phyloP scores from a whole-genome alignment of 2,329 filamentous ascomycete species.

The Ramularia endophylla region DNA sequence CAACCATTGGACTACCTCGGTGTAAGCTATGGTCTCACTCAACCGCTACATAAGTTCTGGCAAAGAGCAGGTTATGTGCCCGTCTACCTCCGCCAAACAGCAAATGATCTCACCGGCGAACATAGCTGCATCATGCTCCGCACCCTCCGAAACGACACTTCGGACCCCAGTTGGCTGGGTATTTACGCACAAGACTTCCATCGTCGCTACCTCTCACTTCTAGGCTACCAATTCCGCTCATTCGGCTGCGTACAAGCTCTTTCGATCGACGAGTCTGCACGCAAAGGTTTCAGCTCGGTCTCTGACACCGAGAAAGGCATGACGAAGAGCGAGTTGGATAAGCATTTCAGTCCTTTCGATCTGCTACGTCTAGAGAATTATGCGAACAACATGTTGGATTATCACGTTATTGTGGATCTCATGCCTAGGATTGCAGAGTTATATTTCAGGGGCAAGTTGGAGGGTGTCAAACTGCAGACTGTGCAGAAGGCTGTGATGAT shows the following conservation, averaged over 20 bases:
- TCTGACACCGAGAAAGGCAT: constrained; percentile 56
- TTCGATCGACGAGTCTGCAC: constrained; percentile 82
- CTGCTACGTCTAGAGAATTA: constrained; percentile 93
- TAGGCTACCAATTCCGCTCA: constrained; percentile 86
- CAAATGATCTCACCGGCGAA: constrained; percentile 94
- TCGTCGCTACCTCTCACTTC: constrained; percentile 78
- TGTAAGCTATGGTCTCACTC: constrained; percentile 89
- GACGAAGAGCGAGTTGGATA: constrained; percentile 70
- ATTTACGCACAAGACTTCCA: constrained; percentile 93
- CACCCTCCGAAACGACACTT: constrained; percentile 55
- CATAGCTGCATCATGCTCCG: constrained; percentile 97
- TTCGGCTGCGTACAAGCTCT: constrained; percentile 76
- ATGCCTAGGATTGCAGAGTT: constrained; percentile 74
- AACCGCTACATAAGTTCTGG: constrained; percentile 91
- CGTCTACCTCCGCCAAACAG: constrained; percentile 89
- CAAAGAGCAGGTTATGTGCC: constrained; percentile 80
- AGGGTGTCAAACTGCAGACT: constrained; percentile 62
- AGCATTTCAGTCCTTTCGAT: constrained; percentile 79
- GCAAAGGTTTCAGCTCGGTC: constrained; percentile 58
- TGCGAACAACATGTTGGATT: constrained; percentile 94
- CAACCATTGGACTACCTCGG: constrained; percentile 84
- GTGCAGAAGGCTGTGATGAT: constrained; percentile 82
- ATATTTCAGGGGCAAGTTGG: constrained; percentile 75
- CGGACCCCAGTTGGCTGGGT: constrained; percentile 77
- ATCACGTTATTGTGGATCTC: constrained; percentile 93